phyloP scores from a whole-genome alignment of 345 rosid species.

The Mangifera indica region DNA sequence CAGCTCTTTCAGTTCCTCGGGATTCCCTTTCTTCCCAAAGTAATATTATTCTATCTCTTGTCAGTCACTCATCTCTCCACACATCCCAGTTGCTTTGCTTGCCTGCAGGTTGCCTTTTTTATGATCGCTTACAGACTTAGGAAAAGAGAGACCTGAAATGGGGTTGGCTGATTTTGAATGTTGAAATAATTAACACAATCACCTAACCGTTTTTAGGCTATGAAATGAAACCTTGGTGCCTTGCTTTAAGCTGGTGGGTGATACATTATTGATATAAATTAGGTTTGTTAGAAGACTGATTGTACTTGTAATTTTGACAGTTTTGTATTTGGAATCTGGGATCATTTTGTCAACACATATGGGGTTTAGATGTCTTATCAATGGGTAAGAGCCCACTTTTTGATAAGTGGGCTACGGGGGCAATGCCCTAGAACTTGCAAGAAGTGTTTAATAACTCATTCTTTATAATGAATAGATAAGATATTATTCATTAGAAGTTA shows the following conservation, averaged over 20 bases:
- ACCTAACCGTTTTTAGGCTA: background rate
- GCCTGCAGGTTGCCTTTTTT: background rate
- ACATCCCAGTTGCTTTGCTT: background rate
- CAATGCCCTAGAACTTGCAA: too few species aligned
- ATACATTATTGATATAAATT: background rate
- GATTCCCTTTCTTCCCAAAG: constrained; percentile 10
- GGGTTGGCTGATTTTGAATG: background rate
- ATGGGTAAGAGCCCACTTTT: too few species aligned
- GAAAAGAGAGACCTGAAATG: background rate
- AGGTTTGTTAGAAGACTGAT: background rate
- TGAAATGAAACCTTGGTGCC: background rate
- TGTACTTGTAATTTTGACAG: background rate
- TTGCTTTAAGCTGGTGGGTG: background rate
- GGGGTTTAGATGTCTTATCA: too few species aligned
- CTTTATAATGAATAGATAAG: too few species aligned
- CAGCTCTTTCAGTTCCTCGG: constrained; percentile 10
- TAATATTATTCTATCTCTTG: background rate
- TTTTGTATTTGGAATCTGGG: too few species aligned
- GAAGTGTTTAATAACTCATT: too few species aligned
- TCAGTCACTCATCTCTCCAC: background rate
- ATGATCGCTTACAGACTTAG: too few species aligned
- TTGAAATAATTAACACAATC: background rate
- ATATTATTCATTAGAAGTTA: too few species aligned
- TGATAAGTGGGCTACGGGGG: too few species aligned
- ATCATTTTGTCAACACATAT: too few species aligned